Percentiles rank a stretch among this genome's conserved stretches.
phyloP scores from a whole-genome alignment of 1,284 basidiomycete species.

The Microbotryomycetes sp. region DNA sequence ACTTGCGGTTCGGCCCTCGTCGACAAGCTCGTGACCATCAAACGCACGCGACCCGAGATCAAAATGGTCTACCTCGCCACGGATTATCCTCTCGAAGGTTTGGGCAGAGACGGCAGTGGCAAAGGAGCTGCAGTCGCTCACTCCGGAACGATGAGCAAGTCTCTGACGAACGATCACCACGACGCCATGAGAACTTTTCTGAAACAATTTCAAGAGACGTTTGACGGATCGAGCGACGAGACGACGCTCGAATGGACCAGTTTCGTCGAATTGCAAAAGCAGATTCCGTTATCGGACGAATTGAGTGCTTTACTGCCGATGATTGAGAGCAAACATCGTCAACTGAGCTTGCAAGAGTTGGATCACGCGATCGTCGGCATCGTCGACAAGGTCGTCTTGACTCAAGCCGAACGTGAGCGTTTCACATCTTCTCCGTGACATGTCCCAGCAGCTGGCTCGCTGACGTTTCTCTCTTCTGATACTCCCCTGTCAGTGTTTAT shows the following conservation, averaged over 20 bases:
- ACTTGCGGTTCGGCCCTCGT: conserved; percentile 29
- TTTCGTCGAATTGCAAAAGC: conserved; percentile 4
- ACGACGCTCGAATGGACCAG: conserved; percentile 13
- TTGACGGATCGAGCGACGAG: conserved; percentile 10
- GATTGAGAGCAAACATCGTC: background rate
- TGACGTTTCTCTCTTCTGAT: background rate
- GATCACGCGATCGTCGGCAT: conserved; percentile 34
- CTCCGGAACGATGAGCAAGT: conserved; percentile 34
- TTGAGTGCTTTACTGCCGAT: background rate
- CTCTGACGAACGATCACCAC: conserved; percentile 34
- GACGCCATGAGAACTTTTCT: conserved; percentile 29
- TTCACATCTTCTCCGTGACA: background rate
- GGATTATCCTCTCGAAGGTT: conserved; percentile 35
- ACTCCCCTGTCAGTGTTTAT: conserved; percentile 22
- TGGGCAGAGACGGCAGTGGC: conserved; percentile 5
- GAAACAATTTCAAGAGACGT: conserved; percentile 1
- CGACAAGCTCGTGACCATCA: conserved; percentile 10
- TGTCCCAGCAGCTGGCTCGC: background rate
- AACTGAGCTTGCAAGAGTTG: conserved; percentile 10
- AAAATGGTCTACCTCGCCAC: conserved; percentile 35
- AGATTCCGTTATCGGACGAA: conserved; percentile 2
- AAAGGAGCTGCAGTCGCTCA: conserved; percentile 19
- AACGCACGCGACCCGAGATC: conserved; percentile 18
- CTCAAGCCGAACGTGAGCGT: conserved; percentile 18
- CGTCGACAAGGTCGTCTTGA: conserved; percentile 34